A percentile compares a stretch with the other conserved stretches of the same genome.
Evolutionary conservation across 768 basidiomycete species (phyloP).

Genomic region (Hygrophorus russula): DNA sequence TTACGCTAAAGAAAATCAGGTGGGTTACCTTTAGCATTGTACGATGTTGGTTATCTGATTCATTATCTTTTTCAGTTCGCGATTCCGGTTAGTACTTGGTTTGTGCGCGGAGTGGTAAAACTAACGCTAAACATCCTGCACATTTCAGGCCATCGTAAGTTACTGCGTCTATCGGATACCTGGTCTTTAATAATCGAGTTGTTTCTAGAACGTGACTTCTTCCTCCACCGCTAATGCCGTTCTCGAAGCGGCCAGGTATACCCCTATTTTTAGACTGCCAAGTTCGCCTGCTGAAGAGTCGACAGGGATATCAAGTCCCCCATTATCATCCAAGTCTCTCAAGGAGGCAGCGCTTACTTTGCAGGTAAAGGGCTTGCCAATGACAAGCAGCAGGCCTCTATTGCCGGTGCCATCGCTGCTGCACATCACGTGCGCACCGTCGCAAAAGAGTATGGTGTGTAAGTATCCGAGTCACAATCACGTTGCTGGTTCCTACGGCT

Average conservation of each 20-base stretch:
- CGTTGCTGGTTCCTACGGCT: neutral
- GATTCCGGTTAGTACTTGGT: slow-evolving; percentile 55
- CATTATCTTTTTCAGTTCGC: slow-evolving; percentile 46
- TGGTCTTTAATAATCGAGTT: slow-evolving; percentile 6
- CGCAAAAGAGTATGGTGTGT: slow-evolving; percentile 89
- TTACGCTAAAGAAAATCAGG: slow-evolving; percentile 84
- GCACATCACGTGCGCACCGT: slow-evolving; percentile 86
- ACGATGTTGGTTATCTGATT: slow-evolving; percentile 6
- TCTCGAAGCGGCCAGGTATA: slow-evolving; percentile 87
- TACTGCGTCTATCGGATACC: slow-evolving; percentile 2
- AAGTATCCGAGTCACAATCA: slow-evolving; percentile 22
- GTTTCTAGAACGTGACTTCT: slow-evolving; percentile 82
- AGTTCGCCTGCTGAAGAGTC: slow-evolving; percentile 8
- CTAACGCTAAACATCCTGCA: neutral
- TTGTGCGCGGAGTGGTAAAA: neutral
- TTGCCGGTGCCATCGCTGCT: slow-evolving; percentile 84
- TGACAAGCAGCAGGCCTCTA: slow-evolving; percentile 91
- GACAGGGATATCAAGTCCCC: slow-evolving; percentile 88
- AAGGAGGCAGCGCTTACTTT: slow-evolving; percentile 93
- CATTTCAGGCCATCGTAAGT: slow-evolving; percentile 64
- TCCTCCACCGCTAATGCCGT: slow-evolving; percentile 91
- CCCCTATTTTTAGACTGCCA: slow-evolving; percentile 3
- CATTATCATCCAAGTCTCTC: slow-evolving; percentile 95
- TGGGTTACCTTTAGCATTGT: slow-evolving; percentile 21
- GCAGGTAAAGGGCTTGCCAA: slow-evolving; percentile 95